Conservation (phyloP, 345 rosid genomes). For the Isatis tinctoria region DNA sequence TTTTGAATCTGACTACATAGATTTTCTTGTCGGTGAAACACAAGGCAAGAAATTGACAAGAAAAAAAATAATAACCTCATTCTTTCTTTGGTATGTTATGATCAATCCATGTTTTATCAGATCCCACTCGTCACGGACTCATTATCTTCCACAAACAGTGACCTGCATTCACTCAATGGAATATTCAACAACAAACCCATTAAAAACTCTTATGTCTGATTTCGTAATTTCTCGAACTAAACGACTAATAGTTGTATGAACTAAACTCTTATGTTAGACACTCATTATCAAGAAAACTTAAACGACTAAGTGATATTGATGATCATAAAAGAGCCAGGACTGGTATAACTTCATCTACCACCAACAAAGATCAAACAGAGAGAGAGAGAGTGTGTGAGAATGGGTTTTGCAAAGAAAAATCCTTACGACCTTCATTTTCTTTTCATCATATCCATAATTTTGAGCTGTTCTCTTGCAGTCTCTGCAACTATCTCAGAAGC, state of each 20-base stretch:
- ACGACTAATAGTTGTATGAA: background rate
- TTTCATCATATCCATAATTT: background rate
- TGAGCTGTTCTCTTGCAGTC: background rate
- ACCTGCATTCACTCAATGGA: background rate
- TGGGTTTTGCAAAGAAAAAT: background rate
- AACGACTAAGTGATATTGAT: background rate
- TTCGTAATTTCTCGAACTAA: background rate
- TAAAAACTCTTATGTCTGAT: background rate
- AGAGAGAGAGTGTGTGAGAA: background rate
- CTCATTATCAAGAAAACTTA: background rate
- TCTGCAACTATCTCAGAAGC: slow-evolving; percentile 16
- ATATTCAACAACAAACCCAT: background rate
- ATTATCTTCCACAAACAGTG: background rate
- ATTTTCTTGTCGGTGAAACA: background rate
- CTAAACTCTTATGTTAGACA: background rate
- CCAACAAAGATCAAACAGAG: background rate
- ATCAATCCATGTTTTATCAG: background rate
- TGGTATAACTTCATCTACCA: background rate
- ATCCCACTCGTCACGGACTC: background rate
- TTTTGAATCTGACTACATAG: background rate
- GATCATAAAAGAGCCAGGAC: background rate
- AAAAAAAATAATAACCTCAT: background rate
- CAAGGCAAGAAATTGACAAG: background rate
- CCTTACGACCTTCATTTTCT: background rate
- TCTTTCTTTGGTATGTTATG: background rate